A percentile compares a stretch with the other conserved stretches of the same genome.
These are phyloP conservation scores for Rhododendron henanense DNA, from an alignment of 148 eudicot genomes.

Conservation along the genomic window DNA sequence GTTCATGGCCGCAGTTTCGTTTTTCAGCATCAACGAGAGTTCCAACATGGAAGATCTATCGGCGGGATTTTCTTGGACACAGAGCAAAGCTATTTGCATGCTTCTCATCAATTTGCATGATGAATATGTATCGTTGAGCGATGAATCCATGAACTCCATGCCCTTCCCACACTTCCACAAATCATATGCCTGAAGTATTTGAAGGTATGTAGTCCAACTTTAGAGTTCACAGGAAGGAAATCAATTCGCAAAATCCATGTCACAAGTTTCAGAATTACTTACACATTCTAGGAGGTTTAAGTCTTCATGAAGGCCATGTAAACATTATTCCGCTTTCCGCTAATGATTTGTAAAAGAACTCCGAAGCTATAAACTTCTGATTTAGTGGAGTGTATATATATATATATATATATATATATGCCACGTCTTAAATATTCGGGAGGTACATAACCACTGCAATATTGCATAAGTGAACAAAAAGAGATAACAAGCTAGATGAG, in stretches of 20 bases:
- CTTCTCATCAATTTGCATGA: neutral
- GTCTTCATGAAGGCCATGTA: neutral
- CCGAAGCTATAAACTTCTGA: neutral
- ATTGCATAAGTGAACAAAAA: neutral
- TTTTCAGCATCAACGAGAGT: neutral
- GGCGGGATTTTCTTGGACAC: neutral
- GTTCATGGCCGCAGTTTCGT: neutral
- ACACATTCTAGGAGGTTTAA: neutral
- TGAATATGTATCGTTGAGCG: neutral
- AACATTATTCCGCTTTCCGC: neutral
- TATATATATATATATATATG: neutral
- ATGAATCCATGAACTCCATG: neutral
- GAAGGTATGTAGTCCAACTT: neutral
- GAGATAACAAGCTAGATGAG: neutral
- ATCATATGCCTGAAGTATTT: neutral
- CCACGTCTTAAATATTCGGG: neutral
- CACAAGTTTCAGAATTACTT: neutral
- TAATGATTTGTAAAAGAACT: neutral
- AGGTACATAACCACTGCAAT: neutral
- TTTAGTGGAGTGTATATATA: neutral
- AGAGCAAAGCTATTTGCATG: neutral
- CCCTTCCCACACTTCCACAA: neutral
- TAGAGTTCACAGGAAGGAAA: neutral
- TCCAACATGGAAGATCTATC: slow-evolving; percentile 1
- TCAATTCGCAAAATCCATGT: neutral